Base-by-base conservation (phyloP, 2,329 filamentous ascomycete genomes). In the Emergomyces africanus region DNA sequence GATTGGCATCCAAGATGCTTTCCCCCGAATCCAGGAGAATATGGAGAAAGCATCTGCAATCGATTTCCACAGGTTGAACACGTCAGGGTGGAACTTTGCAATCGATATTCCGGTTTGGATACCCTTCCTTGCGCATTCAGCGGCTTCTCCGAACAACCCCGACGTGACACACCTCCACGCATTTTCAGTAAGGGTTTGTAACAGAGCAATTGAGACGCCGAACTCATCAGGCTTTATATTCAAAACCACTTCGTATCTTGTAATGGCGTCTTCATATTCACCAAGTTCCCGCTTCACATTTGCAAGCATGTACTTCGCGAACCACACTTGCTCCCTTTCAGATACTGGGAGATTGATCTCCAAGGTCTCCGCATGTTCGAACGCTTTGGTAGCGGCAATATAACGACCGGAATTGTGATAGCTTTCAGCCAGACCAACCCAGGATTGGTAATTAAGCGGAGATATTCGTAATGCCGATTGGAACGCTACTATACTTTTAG, bases 1-100 rank as follows among this genome's bases (percentile, higher is more conserved):
- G 0, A 77, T 68, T 0, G 90, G 89, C 42, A 94, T 82, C 8
- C 84, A 78, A 0, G 74, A 70, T 1, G 84, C 73, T 50, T 83
- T 84, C 50, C 83, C 82, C 66, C 92, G 89, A 1, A 95, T 83
- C 67, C 81, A 87, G 0, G 88, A 87, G 67, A 95, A 96, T 0
- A 96, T 74, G 1, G 89, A 85, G 70, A 88, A 95, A 5, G 91
- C 88, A 75, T 97, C 94, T 5, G 87, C 94, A 8, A 96, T 79
- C 5, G 87, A 84, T 71, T 95, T 97, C 94, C 95, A 99, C 58
- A 96, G 81, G 70, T 97, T 99, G 76, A 97, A 96, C 0, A 89
- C 87, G 57, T 86, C 79, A 4, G 82, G 76, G 53, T 86, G 82
- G 49, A 79, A 78, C 39, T 80, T 75, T 1, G 81, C 81, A 42